Base-by-base conservation (phyloP, 441 rosid species). In the Pelargonium cotyledonis region DNA sequence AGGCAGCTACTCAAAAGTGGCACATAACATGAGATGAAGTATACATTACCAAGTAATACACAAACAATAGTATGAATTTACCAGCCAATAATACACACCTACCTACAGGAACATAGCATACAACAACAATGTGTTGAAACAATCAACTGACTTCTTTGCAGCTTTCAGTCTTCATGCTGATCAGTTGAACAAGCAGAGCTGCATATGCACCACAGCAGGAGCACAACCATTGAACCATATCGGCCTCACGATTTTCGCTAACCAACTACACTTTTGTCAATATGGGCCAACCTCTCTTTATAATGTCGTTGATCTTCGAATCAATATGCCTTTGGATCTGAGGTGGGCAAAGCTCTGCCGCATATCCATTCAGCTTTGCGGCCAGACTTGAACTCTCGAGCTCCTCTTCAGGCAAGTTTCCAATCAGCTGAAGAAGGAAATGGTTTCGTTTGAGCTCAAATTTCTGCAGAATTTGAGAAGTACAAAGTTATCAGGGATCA, bases 381-480 rank as follows among this genome's bases (percentile, higher is more conserved):
- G 90, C 95, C 68, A 86, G 70, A 73, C 76, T 83, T 9, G 97
- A 93, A 76, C 74, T 84, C 82, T 91, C 86, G 0, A 91, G 93
- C 75, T 89, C 95, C 71, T 85, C 86, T 79, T 88, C 88, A 0
- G 84, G 84, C 68, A 93, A 70, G 83, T 85, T 89, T 60, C 98
- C 97, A 69, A 88, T 88, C 65, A 88, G 77, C 65, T 88, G 97
- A 74, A 89, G 87, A 70, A 91, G 86, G 64, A 93, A 77, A 0
- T 89, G 86, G 68, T 73, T 82, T 44, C 84, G 86, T 81, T 93
- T 93, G 74, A 93, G 88, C 91, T 93, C 97, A 49, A 93, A 90
- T 80, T 92, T 90, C 95, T 89, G 82, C 83, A 77, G 6, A n/a
- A n/a, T n/a, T n/a, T n/a, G n/a, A n/a, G 49, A 44, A 44, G 9